Base-by-base conservation (phyloP, 1,139 yeast genomes). In the Candida smagusa region DNA sequence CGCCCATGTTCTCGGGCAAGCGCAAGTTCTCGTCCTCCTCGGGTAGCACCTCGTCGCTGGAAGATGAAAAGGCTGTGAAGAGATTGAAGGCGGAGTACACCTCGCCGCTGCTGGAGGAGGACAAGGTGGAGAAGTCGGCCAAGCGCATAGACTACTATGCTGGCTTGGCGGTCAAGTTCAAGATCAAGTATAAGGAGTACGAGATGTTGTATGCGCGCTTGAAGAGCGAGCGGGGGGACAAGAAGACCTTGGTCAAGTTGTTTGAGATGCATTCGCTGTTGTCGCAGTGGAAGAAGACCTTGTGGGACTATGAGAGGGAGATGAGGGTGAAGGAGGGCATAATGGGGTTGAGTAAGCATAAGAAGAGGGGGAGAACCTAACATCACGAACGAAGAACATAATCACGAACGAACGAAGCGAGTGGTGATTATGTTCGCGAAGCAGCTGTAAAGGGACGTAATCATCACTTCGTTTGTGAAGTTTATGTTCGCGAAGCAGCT, bases 161-260 rank as follows among this genome's bases (percentile, higher is more conserved):
- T 22, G 59, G 52, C 39, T 54, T 71, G 36, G 70, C 70, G 3
- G 43, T 44, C 11, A 68, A 67, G 47, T 71, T 71, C 51, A 59
- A 59, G 37, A 30, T 42, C 36, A 63, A 61, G 48, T 71, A 71
- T 49, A 54, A 58, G 35, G 74, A 70, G 44, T 71, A 71, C 48
- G 65, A 63, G 35, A 37, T 44, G 6, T 50, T 70, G 26, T 68
- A 71, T 50, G 48, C 46, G 35, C 36, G 46, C 36, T 35, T 40
- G 35, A 36, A 42, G 32, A 11, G 26, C 9, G 44, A 44, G 31
- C 40, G 40, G 33, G 54, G 52, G 27, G 50, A 48, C 36, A 52
- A 53, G 37, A 48, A 48, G 38, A 43, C 47, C 27, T 44, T 58
- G 34, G 45, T 50, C 42, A 51, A 53, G 41, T 45, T 58, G 34